Percentiles rank a stretch among this genome's conserved stretches.
Conservation (phyloP, 2,329 filamentous ascomycete species). For the Sclerotinia spermophila region DNA sequence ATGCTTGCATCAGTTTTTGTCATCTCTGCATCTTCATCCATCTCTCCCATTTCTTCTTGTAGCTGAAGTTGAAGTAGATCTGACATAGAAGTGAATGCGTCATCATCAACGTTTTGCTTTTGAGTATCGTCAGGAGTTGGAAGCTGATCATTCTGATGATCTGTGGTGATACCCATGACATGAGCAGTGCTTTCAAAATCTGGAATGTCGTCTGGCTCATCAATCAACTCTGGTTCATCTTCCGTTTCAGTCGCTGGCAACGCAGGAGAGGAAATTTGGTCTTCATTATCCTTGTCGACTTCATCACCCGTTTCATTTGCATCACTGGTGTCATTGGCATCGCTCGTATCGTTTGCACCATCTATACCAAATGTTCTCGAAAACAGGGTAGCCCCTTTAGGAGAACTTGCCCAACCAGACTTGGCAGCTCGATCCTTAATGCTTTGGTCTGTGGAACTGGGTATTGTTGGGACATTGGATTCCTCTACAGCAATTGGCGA, state of each 20-base stretch:
- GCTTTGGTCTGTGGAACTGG: not conserved
- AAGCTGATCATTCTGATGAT: constrained; percentile 6
- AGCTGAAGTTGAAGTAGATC: constrained; percentile 16
- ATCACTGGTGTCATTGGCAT: constrained; percentile 7
- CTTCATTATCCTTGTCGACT: not conserved
- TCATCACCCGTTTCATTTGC: constrained; percentile 13
- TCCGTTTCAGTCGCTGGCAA: not conserved
- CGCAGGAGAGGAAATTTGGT: not conserved
- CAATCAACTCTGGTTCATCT: not conserved
- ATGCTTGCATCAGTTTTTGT: not conserved
- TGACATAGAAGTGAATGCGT: constrained; percentile 2
- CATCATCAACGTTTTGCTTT: not conserved
- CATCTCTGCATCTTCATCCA: constrained; percentile 5
- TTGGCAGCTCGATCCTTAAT: constrained; percentile 5
- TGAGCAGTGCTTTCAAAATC: not conserved
- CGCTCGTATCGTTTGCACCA: constrained; percentile 11
- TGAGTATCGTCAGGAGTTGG: constrained; percentile 15
- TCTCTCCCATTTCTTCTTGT: constrained; percentile 14
- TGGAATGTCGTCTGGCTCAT: not conserved
- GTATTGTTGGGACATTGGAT: not conserved
- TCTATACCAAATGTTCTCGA: constrained; percentile 12
- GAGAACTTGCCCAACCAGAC: constrained; percentile 11
- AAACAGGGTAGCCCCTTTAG: constrained; percentile 4
- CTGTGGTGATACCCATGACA: not conserved
- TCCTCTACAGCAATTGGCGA: not conserved